phyloP scores from a whole-genome alignment of 768 basidiomycete species.

The Lyophyllum atratum region DNA sequence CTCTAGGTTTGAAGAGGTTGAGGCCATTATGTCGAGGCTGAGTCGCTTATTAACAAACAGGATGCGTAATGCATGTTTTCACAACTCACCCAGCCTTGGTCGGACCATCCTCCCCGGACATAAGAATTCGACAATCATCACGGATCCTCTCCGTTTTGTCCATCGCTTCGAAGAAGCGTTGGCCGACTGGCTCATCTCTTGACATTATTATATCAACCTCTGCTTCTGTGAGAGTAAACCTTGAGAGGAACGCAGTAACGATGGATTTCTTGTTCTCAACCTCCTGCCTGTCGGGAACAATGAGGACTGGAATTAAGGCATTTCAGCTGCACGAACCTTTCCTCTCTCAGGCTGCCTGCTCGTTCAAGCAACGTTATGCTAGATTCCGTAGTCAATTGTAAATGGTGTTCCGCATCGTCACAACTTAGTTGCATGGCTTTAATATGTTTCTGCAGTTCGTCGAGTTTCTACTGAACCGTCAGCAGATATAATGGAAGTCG shows the following conservation, averaged over 20 bases:
- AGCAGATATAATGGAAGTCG: not conserved
- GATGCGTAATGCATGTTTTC: not conserved
- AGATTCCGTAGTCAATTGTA: slow-evolving; percentile 72
- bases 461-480: slow-evolving; percentile 66
- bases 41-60: not conserved
- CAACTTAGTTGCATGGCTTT: slow-evolving; percentile 79
- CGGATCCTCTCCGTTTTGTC: slow-evolving; percentile 84
- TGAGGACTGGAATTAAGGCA: slow-evolving; percentile 1
- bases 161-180: slow-evolving; percentile 81
- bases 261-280: slow-evolving; percentile 75
- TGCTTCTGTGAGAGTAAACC: slow-evolving; percentile 79
- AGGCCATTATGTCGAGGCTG: slow-evolving; percentile 88
- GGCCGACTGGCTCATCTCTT: slow-evolving; percentile 74
- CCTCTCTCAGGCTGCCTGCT: slow-evolving; percentile 72
- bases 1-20: slow-evolving; percentile 81
- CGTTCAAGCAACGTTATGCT: slow-evolving; percentile 82
- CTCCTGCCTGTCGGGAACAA: slow-evolving; percentile 47
- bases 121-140: slow-evolving; percentile 80
- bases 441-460: slow-evolving; percentile 76
- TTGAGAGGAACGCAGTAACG: slow-evolving; percentile 74
- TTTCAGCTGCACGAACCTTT: slow-evolving; percentile 51
- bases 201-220: slow-evolving; percentile 79
- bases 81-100: slow-evolving; percentile 71
- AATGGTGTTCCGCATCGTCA: slow-evolving; percentile 78
- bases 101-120: slow-evolving; percentile 82